Conservation (phyloP, 345 rosid genomes). For the Aethionema arabicum region DNA sequence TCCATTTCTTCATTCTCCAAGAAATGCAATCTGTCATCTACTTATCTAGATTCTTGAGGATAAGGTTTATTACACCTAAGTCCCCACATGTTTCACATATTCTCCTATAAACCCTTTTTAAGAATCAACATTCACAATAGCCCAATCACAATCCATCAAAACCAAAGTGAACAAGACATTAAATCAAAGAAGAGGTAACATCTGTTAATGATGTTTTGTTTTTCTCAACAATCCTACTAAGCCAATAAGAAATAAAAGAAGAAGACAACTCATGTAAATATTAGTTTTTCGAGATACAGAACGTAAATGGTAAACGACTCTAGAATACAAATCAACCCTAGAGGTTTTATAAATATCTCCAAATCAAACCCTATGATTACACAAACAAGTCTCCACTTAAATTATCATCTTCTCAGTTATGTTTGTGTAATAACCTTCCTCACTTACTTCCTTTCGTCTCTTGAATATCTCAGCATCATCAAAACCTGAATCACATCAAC, state of each 20-base stretch:
- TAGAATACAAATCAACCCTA: slow-evolving; percentile 10
- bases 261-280: slow-evolving; percentile 11
- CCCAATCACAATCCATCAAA: neutral
- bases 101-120: neutral
- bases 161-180: slow-evolving; percentile 6
- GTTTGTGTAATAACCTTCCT: slow-evolving; percentile 38
- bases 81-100: too few relatives aligned
- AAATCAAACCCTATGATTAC: slow-evolving; percentile 26
- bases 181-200: neutral
- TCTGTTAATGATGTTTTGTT: slow-evolving; percentile 3
- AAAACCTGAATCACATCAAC: slow-evolving; percentile 57
- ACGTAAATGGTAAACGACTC: neutral
- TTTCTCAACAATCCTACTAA: neutral
- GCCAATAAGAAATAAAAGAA: slow-evolving; percentile 8
- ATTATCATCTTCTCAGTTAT: slow-evolving; percentile 33
- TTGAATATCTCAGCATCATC: slow-evolving; percentile 73
- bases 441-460: slow-evolving; percentile 44
- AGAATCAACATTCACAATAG: slow-evolving; percentile 8
- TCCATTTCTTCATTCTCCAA: slow-evolving; percentile 46
- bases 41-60: slow-evolving; percentile 22
- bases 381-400: slow-evolving; percentile 14
- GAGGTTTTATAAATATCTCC: neutral
- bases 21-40: neutral
- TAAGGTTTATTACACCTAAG: slow-evolving; percentile 16
- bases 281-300: slow-evolving; percentile 8